Percentiles rank a stretch among this genome's conserved stretches.
Conservation (phyloP, 495 filamentous ascomycete species). For the Xylaria flabelliformis region DNA sequence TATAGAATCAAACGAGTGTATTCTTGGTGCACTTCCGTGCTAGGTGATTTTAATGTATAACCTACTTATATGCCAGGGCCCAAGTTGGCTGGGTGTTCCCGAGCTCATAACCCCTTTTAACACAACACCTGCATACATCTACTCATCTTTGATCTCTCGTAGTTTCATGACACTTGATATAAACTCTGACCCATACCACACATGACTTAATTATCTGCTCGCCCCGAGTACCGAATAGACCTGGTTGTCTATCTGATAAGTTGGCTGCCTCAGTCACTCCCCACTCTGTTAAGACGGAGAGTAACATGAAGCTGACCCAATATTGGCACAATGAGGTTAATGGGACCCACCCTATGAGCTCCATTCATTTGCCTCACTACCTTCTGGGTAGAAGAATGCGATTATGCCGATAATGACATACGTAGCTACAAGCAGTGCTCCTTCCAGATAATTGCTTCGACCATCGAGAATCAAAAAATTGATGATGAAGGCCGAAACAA, state of each 20-base stretch:
- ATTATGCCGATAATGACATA: conserved; percentile 80
- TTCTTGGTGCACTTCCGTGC: not conserved
- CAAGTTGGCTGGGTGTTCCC: conserved; percentile 19
- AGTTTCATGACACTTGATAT: not conserved
- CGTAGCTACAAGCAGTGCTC: conserved; percentile 77
- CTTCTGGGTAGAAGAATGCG: conserved; percentile 68
- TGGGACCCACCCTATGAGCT: conserved; percentile 33
- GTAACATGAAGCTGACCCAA: not conserved
- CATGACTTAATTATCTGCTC: not conserved
- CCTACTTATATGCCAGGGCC: not conserved
- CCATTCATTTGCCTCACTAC: conserved; percentile 53
- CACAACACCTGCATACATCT: not conserved
- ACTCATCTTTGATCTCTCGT: not conserved
- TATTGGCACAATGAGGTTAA: conserved; percentile 2
- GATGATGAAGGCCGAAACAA: conserved; percentile 86
- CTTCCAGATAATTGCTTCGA: conserved; percentile 87
- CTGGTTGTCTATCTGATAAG: not conserved
- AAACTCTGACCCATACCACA: not conserved
- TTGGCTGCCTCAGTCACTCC: not conserved
- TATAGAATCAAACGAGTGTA: conserved; percentile 12
- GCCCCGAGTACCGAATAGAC: not conserved
- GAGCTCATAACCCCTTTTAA: not conserved
- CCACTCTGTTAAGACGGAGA: not conserved
- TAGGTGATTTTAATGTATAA: conserved; percentile 10
- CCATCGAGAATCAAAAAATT: conserved; percentile 92